Evolutionary conservation across 306 rosid genomes (phyloP), one percentile per base, ranked within the genome.

Genomic region (Lupinus albus): DNA sequence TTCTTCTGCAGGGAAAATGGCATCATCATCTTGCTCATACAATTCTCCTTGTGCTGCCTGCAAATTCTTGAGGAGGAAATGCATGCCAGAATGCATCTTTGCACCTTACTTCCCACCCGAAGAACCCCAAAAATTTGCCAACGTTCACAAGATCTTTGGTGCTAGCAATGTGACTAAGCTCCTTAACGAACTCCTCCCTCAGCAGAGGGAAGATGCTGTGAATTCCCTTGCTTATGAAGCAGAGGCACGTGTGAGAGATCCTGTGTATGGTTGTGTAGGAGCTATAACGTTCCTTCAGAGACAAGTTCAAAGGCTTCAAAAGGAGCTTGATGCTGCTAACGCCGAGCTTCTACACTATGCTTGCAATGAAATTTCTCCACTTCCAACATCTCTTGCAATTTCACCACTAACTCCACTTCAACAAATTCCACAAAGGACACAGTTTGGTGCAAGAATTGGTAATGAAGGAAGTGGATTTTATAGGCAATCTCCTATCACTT

Each of bases 61-160:
- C 91, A 93, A 93, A 69, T 93, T 93, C 81, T 47, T 93, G 76
- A 70, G 98, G 78, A 82, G 96, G 60, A 93, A 89, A 69, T 93
- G 98, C 86, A 76, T 88, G 83, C 85, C 97, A 12, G 95, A 91
- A 0, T 93, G 98, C 83, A 86, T 93, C 3, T 93, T 93, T 62
- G 97, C 98, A 1, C 96, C 96, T 0, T 93, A 89, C 69, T 93
- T 93, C 69, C 98, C 98, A 32, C 98, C 98, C 0, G 98, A 93
- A 75, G 98, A 93, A 71, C 95, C 98, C 10, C 95, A 92, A 21
- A 92, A 92, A 50, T 92, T 92, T 39, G 85, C 95, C 11, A 92
- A 93, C 64, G 98, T 93, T 12, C 98, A 93, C 93, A 93, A 89
- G 68, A 89, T 93, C 61, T 93, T 93, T 8, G 98, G 98, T 0